Conservation (phyloP, 306 rosid genomes). For the Pueraria montana region DNA sequence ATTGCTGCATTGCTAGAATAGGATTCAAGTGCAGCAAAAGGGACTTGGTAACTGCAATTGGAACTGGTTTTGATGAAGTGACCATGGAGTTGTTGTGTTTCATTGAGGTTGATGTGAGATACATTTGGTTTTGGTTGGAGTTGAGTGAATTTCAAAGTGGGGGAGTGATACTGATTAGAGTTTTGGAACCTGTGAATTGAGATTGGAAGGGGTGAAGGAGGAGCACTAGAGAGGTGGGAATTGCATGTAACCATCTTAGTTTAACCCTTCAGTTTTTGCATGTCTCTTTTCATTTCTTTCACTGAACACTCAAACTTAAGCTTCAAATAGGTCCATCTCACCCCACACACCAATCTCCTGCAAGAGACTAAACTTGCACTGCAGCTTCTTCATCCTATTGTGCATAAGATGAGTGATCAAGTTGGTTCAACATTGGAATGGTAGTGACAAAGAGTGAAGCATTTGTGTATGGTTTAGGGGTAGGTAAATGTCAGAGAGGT, state of each 20-base stretch:
- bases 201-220: slow-evolving; percentile 46
- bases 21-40: slow-evolving; percentile 48
- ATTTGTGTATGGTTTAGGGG: background rate
- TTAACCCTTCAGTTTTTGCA: slow-evolving; percentile 62
- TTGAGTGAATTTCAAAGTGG: slow-evolving; percentile 46
- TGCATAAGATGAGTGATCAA: slow-evolving; percentile 56
- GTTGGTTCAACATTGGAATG: slow-evolving; percentile 19
- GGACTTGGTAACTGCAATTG: slow-evolving; percentile 40
- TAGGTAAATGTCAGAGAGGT: background rate
- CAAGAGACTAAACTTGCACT: slow-evolving; percentile 47
- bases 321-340: background rate
- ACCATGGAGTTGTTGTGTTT: slow-evolving; percentile 71
- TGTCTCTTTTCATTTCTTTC: slow-evolving; percentile 58
- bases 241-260: slow-evolving; percentile 48
- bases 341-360: background rate
- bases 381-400: slow-evolving; percentile 52
- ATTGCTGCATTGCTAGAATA: slow-evolving; percentile 58
- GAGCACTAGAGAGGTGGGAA: slow-evolving; percentile 37
- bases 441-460: background rate
- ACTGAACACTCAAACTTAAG: slow-evolving; percentile 51
- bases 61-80: slow-evolving; percentile 68
- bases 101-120: slow-evolving; percentile 43
- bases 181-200: slow-evolving; percentile 42
- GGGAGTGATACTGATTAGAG: slow-evolving; percentile 24
- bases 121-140: slow-evolving; percentile 32